Evolutionary conservation across 176 grass and related monocot species (phyloP), one percentile per base, ranked within the genome.

Genomic region (Aegilops sharonensis): DNA sequence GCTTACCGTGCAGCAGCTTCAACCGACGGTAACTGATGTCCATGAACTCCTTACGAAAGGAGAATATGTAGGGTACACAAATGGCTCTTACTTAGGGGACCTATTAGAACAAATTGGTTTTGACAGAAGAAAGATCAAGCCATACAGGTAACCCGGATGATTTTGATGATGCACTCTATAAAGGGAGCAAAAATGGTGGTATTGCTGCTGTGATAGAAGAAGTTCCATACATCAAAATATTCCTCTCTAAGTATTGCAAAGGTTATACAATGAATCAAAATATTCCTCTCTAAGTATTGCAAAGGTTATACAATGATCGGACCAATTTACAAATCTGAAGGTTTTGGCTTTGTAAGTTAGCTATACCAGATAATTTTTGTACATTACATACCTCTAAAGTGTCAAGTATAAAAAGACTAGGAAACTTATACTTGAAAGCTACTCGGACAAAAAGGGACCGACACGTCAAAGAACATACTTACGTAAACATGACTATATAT

Each of bases 271-370:
- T n/a, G n/a, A n/a, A 87, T 93, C 72, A 89, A 93, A 37, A 17
- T 79, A 10, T 91, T 93, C 45, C 86, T 93, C 52, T 64, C 92
- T 52, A 75, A 84, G 24, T 45, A 89, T 80, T 93, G 88, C 85
- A 80, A 79, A 39, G 85, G 73, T 9, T 93, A 88, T 60, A 86
- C 82, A 1, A 91, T 93, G 85, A 36, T 93, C 57, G 92, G 82
- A 87, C 92, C 88, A 60, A 93, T 93, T 65, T 93, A 91, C 72
- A 90, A 93, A 57, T 86, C 78, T 72, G 67, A 45, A 74, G 92
- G 92, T 4, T 90, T 90, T 50, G 92, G 85, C 73, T 91, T 93
- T 86, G 92, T 93, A 88, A 90, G 88, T 88, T 77, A 2, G 17
- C 67, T 54, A 10, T 11, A 63, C 66, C 32, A 25, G 4, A 79